phyloP scores from a whole-genome alignment of 1,284 basidiomycete species.

The Polyporus tsugae region DNA sequence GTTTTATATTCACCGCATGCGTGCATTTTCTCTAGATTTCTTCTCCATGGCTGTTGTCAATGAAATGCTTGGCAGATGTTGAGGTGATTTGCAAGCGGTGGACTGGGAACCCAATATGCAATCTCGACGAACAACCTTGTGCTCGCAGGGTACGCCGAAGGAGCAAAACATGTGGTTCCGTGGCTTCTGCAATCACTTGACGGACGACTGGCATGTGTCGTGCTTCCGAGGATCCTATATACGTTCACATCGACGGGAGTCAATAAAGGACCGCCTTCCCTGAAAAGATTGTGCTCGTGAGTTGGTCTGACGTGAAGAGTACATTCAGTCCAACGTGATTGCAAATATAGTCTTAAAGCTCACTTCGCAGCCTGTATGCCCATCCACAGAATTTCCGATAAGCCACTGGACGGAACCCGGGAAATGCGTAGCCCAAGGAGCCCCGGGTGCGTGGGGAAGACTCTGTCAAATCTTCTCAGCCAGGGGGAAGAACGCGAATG shows the following conservation, averaged over 20 bases:
- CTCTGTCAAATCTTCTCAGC: neutral
- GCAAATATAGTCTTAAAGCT: slow-evolving; percentile 25
- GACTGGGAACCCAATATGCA: slow-evolving; percentile 15
- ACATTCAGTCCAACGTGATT: slow-evolving; percentile 20
- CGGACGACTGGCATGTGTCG: slow-evolving; percentile 20
- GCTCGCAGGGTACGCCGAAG: slow-evolving; percentile 10
- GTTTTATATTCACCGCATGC: slow-evolving; percentile 23
- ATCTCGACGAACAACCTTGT: slow-evolving; percentile 15
- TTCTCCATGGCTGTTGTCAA: slow-evolving; percentile 12
- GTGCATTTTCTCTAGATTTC: neutral
- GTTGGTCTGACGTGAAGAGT: slow-evolving; percentile 7
- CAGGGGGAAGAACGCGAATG: neutral
- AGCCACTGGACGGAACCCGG: slow-evolving; percentile 20
- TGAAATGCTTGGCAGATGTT: slow-evolving; percentile 17
- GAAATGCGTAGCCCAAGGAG: slow-evolving; percentile 7
- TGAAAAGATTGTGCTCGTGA: slow-evolving; percentile 12
- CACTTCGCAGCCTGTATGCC: neutral
- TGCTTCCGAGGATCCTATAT: slow-evolving; percentile 7
- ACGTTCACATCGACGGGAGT: slow-evolving; percentile 22
- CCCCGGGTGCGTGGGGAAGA: slow-evolving; percentile 11
- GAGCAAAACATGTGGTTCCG: slow-evolving; percentile 25
- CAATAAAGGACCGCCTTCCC: slow-evolving; percentile 12
- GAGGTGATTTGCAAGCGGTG: slow-evolving; percentile 18
- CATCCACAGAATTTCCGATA: slow-evolving; percentile 24
- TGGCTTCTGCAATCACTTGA: slow-evolving; percentile 30